These are phyloP conservation scores for Paracoccidioides lutzii DNA, from an alignment of 2,329 filamentous ascomycete species.

Conservation along the genomic window DNA sequence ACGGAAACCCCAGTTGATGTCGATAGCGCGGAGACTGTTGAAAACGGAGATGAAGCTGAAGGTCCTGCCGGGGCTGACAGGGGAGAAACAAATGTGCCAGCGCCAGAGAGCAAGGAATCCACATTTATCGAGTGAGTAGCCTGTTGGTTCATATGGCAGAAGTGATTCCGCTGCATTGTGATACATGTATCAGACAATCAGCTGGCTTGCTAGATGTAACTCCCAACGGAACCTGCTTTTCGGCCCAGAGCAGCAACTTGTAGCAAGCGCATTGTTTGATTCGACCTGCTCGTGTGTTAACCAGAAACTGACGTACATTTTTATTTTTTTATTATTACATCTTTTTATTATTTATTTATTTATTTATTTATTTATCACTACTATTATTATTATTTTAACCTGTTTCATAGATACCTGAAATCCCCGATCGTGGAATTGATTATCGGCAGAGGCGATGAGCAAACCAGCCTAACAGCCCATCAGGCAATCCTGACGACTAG, in stretches of 20 bases:
- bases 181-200: too few species aligned
- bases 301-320: too few species aligned
- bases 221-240: too few species aligned
- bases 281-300: too few species aligned
- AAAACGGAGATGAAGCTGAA: background rate
- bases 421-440: constrained; percentile 57
- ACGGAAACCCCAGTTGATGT: constrained; percentile 3
- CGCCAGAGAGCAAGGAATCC: background rate
- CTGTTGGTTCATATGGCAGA: background rate
- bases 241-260: too few species aligned
- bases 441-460: constrained; percentile 48
- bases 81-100: background rate
- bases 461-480: constrained; percentile 61
- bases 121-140: constrained; percentile 7
- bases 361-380: too few species aligned
- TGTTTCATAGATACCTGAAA: constrained; percentile 40
- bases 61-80: background rate
- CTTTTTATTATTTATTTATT: too few species aligned
- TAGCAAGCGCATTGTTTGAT: too few species aligned
- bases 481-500: constrained; percentile 62
- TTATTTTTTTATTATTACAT: too few species aligned
- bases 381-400: background rate
- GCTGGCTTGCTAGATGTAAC: background rate
- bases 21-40: background rate
- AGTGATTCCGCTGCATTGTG: background rate